phyloP scores from a whole-genome alignment of 306 rosid genomes.

The Glycyrrhiza uralensis region DNA sequence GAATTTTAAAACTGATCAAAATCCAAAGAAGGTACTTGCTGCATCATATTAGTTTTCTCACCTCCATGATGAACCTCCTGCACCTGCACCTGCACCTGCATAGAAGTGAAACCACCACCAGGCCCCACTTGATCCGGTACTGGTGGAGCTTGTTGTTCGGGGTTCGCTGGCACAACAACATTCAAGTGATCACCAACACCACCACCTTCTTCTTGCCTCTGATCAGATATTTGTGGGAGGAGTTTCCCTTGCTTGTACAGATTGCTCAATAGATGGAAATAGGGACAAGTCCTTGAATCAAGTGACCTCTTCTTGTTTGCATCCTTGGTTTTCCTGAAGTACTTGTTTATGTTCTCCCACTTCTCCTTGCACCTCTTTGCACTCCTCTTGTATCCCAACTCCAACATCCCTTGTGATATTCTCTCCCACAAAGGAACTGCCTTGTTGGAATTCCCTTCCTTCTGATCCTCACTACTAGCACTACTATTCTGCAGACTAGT shows the following conservation, averaged over 20 bases:
- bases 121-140: constrained; percentile 33
- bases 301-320: constrained; percentile 69
- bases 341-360: constrained; percentile 96
- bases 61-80: constrained; percentile 42
- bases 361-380: constrained; percentile 93
- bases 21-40: constrained; percentile 51
- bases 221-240: constrained; percentile 31
- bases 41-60: constrained; percentile 42
- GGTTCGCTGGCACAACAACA: constrained; percentile 17
- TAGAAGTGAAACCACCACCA: constrained; percentile 17
- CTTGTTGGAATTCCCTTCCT: constrained; percentile 44
- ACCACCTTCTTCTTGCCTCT: constrained; percentile 24
- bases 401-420: constrained; percentile 84
- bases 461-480: constrained; percentile 33
- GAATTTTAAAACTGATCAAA: constrained; percentile 52
- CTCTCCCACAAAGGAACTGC: constrained; percentile 91
- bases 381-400: constrained; percentile 71
- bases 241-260: constrained; percentile 64
- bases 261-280: constrained; percentile 56
- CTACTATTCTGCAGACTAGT: constrained; percentile 32
- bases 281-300: constrained; percentile 91
- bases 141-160: background rate
- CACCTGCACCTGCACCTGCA: constrained; percentile 25
- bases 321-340: constrained; percentile 81
- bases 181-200: background rate